Percentiles rank a stretch among this genome's conserved stretches.
Conservation (phyloP, 116 monocot genomes). For the Dioscorea cayenensis region DNA sequence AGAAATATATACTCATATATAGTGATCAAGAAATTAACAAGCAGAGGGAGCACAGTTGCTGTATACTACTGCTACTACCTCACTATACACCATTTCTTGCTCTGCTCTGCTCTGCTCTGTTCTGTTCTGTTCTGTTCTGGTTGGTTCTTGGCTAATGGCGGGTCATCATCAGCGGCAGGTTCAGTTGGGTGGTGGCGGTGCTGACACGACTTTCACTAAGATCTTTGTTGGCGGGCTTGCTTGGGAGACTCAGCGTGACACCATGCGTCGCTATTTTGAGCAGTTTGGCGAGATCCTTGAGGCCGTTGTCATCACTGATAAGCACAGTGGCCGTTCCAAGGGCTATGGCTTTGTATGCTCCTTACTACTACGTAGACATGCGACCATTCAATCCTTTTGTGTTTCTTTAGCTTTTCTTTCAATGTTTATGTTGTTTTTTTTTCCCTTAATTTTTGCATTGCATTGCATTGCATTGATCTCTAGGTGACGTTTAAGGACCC, state of each 20-base stretch:
- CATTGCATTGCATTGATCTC: neutral
- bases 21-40: neutral
- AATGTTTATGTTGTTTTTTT: neutral
- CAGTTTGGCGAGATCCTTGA: constrained; percentile 71
- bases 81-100: no score
- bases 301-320: constrained; percentile 63
- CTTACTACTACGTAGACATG: neutral
- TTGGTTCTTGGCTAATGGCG: constrained; percentile 6
- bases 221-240: constrained; percentile 67
- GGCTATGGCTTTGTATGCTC: constrained; percentile 55
- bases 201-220: constrained; percentile 59
- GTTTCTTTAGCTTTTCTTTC: neutral
- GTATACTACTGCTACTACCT: no score
- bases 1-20: neutral
- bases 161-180: constrained; percentile 10
- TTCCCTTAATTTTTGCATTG: neutral
- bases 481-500: constrained; percentile 34
- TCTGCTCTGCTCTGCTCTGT: no score
- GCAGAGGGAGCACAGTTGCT: neutral
- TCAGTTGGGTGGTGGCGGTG: constrained; percentile 4
- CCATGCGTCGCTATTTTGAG: constrained; percentile 53
- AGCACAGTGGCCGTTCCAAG: constrained; percentile 57
- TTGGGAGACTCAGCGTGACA: constrained; percentile 61
- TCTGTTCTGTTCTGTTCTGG: no score
- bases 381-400: neutral